These are phyloP conservation scores for Apiotrichum laibachii DNA, from an alignment of 1,284 basidiomycete genomes.

Conservation along the genomic window DNA sequence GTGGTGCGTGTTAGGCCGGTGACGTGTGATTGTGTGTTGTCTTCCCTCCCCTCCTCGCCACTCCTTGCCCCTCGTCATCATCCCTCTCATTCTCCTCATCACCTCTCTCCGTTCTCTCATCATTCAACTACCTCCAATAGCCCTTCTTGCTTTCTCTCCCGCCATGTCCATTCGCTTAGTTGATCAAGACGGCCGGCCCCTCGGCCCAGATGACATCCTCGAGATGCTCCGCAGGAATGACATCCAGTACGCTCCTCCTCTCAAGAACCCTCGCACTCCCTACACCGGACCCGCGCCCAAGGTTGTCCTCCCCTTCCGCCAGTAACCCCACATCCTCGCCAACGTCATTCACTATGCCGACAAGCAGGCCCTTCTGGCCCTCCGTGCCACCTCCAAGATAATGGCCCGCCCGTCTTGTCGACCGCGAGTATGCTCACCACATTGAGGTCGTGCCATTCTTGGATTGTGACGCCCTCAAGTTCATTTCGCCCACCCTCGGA, in stretches of 20 bases:
- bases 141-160: too few species aligned
- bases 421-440: neutral
- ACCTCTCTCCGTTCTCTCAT: too few species aligned
- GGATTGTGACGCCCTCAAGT: neutral
- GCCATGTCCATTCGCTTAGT: too few species aligned
- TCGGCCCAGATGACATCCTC: too few species aligned
- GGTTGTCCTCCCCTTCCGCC: neutral
- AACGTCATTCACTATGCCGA: neutral
- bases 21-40: too few species aligned
- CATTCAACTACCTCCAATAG: too few species aligned
- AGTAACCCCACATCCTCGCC: neutral
- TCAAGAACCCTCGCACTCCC: neutral
- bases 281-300: neutral
- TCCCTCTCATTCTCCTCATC: too few species aligned
- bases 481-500: neutral
- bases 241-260: neutral
- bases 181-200: too few species aligned
- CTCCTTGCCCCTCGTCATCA: too few species aligned
- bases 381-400: neutral
- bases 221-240: too few species aligned
- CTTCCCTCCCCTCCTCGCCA: too few species aligned
- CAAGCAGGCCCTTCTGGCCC: neutral
- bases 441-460: neutral
- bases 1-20: too few species aligned
- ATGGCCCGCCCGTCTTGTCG: neutral